Evolutionary conservation across 805 yeast genomes (phyloP).

Genomic region (Torulaspora gathmanii): DNA sequence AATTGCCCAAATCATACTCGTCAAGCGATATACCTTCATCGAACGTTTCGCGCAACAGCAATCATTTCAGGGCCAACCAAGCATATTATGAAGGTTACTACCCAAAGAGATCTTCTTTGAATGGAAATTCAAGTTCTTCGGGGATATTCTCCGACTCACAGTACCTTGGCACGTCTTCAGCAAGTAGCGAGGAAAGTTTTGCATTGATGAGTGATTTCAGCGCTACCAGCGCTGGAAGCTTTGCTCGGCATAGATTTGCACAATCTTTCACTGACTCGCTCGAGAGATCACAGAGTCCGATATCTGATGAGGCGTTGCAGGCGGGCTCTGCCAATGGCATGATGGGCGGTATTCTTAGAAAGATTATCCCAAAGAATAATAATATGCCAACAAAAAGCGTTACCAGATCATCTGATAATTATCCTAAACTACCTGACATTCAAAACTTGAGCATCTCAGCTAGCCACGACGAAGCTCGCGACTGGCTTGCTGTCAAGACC

Average conservation of each 20-base stretch:
- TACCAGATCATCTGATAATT: slow-evolving; percentile 23
- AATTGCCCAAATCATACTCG: slow-evolving; percentile 25
- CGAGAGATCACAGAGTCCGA: slow-evolving; percentile 22
- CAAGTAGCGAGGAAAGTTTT: slow-evolving; percentile 39
- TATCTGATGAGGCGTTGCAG: slow-evolving; percentile 2
- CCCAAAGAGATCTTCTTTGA: slow-evolving; percentile 12
- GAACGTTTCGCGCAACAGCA: slow-evolving; percentile 10
- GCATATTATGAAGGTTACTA: slow-evolving; percentile 18
- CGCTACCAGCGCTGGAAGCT: slow-evolving; percentile 87
- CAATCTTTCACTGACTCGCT: slow-evolving; percentile 33
- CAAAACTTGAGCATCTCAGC: slow-evolving; percentile 21
- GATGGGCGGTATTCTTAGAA: slow-evolving; percentile 33
- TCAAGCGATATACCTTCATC: slow-evolving; percentile 22
- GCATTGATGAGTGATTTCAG: slow-evolving; percentile 60
- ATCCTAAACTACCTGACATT: slow-evolving; percentile 32
- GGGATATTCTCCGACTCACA: slow-evolving; percentile 40
- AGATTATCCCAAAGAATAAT: slow-evolving; percentile 28
- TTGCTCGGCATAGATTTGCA: slow-evolving; percentile 65
- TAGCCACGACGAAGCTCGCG: slow-evolving; percentile 40
- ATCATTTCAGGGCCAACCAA: slow-evolving; percentile 17
- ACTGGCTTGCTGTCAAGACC: slow-evolving; percentile 51
- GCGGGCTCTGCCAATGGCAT: slow-evolving; percentile 23
- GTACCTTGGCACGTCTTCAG: slow-evolving; percentile 46
- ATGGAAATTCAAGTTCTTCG: slow-evolving; percentile 15
- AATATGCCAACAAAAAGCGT: slow-evolving; percentile 13